Base-by-base conservation (phyloP, 805 yeast genomes). In the Phaffomyces antillensis region DNA sequence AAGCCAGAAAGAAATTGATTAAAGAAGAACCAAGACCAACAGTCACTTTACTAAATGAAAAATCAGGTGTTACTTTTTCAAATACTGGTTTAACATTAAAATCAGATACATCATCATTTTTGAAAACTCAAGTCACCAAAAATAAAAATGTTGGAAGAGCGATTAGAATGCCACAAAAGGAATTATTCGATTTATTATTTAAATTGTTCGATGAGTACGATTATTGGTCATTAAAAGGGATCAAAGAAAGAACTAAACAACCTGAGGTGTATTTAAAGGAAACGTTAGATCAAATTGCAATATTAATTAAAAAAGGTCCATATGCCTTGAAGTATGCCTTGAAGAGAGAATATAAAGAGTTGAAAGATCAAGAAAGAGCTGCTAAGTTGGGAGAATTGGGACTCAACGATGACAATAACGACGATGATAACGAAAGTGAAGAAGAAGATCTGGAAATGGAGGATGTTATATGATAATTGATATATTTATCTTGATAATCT, bases 201-300 rank as follows among this genome's bases (percentile, higher is more conserved):
- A 76, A 84, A 54, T 71, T 91, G 56, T 93, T 93, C 65, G 96
- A 89, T 64, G 95, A 90, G 62, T 88, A 85, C 63, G 97, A 91
- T 61, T 93, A 90, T 65, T 93, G 99, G 99, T 81, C 93, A 11
- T 74, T 93, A 73, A 89, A 89, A 65, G 96, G 96, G 35, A 71
- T 93, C 50, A 84, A 88, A 59, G 99, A 93, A 62, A 77, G 96
- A 54, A 89, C 97, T 3, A 82, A 83, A 57, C 99, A 93, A 70
- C 99, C 99, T 2, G 99, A 93, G 62, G 83, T 83, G 18, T 95
- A 86, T 62, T 71, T 93, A 51, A 88, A 90, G 60, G 96, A 90
- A 61, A 86, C 93, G 46, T 70, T 93, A 40, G 99, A 91, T 49
- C 79, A 84, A 40, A 87, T 93, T 58, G 98, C 98, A 1, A 75